phyloP scores from a whole-genome alignment of 2,329 filamentous ascomycete species.

The Fusarium robinianum region DNA sequence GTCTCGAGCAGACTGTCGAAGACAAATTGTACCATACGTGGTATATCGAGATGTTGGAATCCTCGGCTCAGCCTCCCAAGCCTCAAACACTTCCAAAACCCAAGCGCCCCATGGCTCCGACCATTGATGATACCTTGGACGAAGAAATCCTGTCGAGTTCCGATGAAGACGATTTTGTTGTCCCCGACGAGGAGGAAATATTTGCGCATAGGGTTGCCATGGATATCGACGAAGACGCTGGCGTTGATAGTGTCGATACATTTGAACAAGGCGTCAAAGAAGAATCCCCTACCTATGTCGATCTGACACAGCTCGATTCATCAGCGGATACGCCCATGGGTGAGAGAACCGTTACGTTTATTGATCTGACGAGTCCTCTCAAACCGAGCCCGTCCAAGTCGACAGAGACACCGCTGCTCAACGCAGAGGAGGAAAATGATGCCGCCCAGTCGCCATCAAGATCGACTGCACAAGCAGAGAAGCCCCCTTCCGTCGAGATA shows the following conservation, averaged over 20 bases:
- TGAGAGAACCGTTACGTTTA: constrained; percentile 9
- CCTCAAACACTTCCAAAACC: constrained; percentile 31
- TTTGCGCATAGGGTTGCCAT: constrained; percentile 2
- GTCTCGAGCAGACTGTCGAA: constrained; percentile 67
- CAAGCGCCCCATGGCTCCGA: constrained; percentile 6
- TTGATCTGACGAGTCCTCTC: constrained; percentile 36
- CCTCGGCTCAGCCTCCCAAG: constrained; percentile 47
- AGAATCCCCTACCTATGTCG: constrained; percentile 34
- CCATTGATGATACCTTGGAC: constrained; percentile 31
- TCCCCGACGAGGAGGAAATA: constrained; percentile 38
- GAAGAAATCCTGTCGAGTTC: constrained; percentile 58
- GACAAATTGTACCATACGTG: constrained; percentile 60
- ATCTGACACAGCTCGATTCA: constrained; percentile 39
- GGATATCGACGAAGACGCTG: constrained; percentile 7
- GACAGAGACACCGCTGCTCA: not conserved
- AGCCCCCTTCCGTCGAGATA: not conserved
- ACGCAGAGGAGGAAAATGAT: not conserved
- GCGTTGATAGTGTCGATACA: not conserved
- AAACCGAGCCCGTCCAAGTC: constrained; percentile 30
- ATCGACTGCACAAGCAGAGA: not conserved
- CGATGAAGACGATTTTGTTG: constrained; percentile 58
- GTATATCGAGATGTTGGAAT: constrained; percentile 52
- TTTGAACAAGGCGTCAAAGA: constrained; percentile 21
- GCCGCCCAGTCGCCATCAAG: not conserved
- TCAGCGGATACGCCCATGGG: constrained; percentile 11